A percentile compares a stretch with the other conserved stretches of the same genome.
Conservation (phyloP, 2,329 filamentous ascomycete species). For the Podosphaera fusca region DNA sequence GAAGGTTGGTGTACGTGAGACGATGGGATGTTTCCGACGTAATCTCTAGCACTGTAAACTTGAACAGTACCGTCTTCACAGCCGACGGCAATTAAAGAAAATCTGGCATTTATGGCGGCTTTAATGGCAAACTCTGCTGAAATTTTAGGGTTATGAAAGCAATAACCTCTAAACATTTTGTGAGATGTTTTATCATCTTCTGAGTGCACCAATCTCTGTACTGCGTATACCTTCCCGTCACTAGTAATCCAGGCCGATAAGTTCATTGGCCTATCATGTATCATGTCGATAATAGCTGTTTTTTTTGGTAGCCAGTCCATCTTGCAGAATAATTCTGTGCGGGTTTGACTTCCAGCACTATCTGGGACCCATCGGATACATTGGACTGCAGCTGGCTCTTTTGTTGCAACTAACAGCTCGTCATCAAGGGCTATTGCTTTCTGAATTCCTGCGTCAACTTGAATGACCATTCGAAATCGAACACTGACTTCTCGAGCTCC, state of each 20-base stretch:
- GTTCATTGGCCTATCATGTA: constrained; percentile 90
- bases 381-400: constrained; percentile 82
- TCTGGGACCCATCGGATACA: constrained; percentile 91
- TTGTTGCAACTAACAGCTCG: constrained; percentile 75
- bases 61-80: constrained; percentile 57
- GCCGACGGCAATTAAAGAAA: constrained; percentile 76
- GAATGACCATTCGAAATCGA: constrained; percentile 91
- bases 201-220: constrained; percentile 41
- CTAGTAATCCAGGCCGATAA: constrained; percentile 77
- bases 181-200: constrained; percentile 23
- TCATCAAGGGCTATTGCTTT: constrained; percentile 76
- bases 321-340: constrained; percentile 67
- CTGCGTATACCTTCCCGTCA: constrained; percentile 73
- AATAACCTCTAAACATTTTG: constrained; percentile 65
- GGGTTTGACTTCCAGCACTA: constrained; percentile 59
- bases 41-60: constrained; percentile 86
- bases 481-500: constrained; percentile 73
- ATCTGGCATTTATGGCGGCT: constrained; percentile 77
- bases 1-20: constrained; percentile 58
- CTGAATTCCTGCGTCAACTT: constrained; percentile 85
- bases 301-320: constrained; percentile 74
- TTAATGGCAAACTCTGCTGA: constrained; percentile 39
- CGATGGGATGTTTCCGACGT: constrained; percentile 71
- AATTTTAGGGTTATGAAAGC: constrained; percentile 55
- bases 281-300: constrained; percentile 57